Evolutionary conservation across 306 rosid species (phyloP), one percentile per base, ranked within the genome.

Genomic region (Prunus davidiana): DNA sequence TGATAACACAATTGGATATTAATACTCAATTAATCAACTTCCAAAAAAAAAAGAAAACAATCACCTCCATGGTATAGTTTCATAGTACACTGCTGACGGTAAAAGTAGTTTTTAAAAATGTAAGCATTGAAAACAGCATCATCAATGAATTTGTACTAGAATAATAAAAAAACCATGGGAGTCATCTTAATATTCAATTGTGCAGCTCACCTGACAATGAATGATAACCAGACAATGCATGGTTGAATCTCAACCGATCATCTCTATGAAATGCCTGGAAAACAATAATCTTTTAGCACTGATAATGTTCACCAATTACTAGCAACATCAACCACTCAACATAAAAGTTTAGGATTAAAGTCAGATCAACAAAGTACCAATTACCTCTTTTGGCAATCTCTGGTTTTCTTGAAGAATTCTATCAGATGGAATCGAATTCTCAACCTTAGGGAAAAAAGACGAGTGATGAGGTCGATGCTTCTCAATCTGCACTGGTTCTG

Each of bases 211-310:
- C 97, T 81, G 93, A 52, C 76, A 88, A 81, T 22, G 93, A 85
- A 83, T 83, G 86, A 84, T 87, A 89, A 75, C 82, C 84, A 69
- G 97, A 73, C 77, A 72, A 78, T 5, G 76, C 24, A 64, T 91
- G 93, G 86, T 65, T 89, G 84, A 86, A 64, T 87, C 98, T 89
- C 79, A 86, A 47, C 75, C 93, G 96, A 78, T 95, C 96, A 82
- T 92, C 97, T 85, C 97, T 89, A 81, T 82, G 88, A 82, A 89
- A 96, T 34, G 88, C 87, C 99, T 96, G 96, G 82, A 74, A 73
- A 81, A 20, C 80, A 66, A 76, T 51, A 71, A 77, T 55, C 73
- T 61, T 66, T 38, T 67, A 62, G 4, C 49, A 72, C 72, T 19
- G 20, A 45, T 70, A 72, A 22, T 50, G 67, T 66, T 79, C 64